A percentile compares a stretch with the other conserved stretches of the same genome.
Conservation (phyloP, 2,329 filamentous ascomycete species). For the Diaporthe sp. region DNA sequence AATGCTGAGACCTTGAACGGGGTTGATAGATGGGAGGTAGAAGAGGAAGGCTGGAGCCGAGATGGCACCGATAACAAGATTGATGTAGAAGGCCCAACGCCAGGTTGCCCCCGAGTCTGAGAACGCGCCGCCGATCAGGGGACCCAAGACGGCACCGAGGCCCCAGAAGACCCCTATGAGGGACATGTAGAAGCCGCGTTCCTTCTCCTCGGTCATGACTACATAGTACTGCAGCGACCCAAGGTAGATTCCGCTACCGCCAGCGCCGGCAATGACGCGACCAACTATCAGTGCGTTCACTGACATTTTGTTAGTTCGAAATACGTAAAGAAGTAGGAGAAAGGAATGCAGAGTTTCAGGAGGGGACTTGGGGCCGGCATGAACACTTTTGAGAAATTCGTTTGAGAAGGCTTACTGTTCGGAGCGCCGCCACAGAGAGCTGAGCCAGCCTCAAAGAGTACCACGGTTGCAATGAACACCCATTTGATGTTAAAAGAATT, state of each 20-base stretch:
- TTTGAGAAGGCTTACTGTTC: slow-evolving; percentile 42
- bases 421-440: slow-evolving; percentile 57
- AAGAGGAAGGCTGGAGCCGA: slow-evolving; percentile 61
- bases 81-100: slow-evolving; percentile 64
- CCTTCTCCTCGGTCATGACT: slow-evolving; percentile 47
- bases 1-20: neutral
- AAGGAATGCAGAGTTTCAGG: rapidly evolving
- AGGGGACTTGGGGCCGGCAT: too few species aligned
- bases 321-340: rapidly evolving
- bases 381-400: neutral
- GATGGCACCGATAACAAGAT: slow-evolving; percentile 59
- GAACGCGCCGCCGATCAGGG: slow-evolving; percentile 54
- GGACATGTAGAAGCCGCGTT: slow-evolving; percentile 52
- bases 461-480: slow-evolving; percentile 46
- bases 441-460: slow-evolving; percentile 45
- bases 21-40: slow-evolving; percentile 51
- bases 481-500: slow-evolving; percentile 59
- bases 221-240: slow-evolving; percentile 49
- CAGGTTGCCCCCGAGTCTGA: slow-evolving; percentile 51
- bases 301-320: neutral
- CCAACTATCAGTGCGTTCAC: slow-evolving; percentile 62
- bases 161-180: slow-evolving; percentile 53
- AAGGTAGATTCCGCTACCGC: slow-evolving; percentile 56
- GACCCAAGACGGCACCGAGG: slow-evolving; percentile 56
- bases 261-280: slow-evolving; percentile 57